These are phyloP conservation scores for Myrica gale DNA, from an alignment of 306 rosid species.

Conservation along the genomic window DNA sequence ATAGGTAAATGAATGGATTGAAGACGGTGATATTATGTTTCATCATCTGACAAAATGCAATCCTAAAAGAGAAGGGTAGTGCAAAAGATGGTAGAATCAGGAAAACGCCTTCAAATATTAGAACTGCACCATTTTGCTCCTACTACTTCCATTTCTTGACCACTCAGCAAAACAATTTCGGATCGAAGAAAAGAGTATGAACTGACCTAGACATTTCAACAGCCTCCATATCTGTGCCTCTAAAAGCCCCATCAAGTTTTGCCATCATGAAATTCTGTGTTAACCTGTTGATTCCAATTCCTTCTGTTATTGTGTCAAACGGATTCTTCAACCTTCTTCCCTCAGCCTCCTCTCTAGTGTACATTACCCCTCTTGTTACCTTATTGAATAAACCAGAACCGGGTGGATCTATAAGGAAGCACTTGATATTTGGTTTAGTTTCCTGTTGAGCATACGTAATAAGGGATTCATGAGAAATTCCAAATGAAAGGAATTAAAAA, in stretches of 20 bases:
- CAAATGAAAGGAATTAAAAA: constrained; percentile 11
- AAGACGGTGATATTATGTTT: neutral
- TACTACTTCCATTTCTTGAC: neutral
- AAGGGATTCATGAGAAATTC: constrained; percentile 16
- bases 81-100: neutral
- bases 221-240: constrained; percentile 53
- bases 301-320: constrained; percentile 90
- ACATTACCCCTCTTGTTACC: constrained; percentile 87
- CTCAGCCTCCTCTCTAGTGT: constrained; percentile 87
- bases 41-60: neutral
- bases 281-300: constrained; percentile 82
- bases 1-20: neutral
- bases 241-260: constrained; percentile 81
- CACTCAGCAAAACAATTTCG: neutral
- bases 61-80: neutral
- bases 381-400: constrained; percentile 92
- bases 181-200: neutral
- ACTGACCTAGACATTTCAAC: constrained; percentile 86
- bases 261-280: constrained; percentile 76
- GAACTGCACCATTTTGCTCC: neutral
- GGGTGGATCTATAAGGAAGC: constrained; percentile 88
- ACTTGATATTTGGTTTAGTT: constrained; percentile 66
- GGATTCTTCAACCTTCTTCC: constrained; percentile 91
- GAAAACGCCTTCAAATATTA: neutral
- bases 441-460: constrained; percentile 50